Conservation (phyloP, 768 basidiomycete species). For the Suillus luteus region DNA sequence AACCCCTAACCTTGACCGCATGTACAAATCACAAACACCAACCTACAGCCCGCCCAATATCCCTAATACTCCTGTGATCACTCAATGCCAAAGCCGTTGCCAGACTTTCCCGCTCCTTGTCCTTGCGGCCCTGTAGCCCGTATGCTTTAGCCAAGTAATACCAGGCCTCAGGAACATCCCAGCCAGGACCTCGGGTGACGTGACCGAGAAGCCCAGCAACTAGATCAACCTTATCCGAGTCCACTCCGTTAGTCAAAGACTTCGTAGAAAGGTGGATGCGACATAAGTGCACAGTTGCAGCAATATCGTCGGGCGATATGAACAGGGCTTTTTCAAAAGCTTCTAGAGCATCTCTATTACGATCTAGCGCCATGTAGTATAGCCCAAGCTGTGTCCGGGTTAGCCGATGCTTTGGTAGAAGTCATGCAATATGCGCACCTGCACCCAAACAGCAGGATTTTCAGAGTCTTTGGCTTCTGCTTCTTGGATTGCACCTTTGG, state of each 20-base stretch:
- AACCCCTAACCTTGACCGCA: background rate
- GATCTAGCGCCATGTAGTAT: constrained; percentile 63
- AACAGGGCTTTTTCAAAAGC: constrained; percentile 89
- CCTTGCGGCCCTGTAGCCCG: constrained; percentile 69
- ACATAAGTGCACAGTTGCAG: constrained; percentile 78
- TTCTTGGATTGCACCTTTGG: constrained; percentile 89
- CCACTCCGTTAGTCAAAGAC: constrained; percentile 18
- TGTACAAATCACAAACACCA: constrained; percentile 54
- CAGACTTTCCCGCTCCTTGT: constrained; percentile 75
- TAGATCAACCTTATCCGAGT: constrained; percentile 64
- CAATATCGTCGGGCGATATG: constrained; percentile 74
- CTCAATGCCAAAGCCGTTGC: constrained; percentile 64
- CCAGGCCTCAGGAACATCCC: constrained; percentile 96
- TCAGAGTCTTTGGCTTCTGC: constrained; percentile 87
- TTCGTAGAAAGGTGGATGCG: constrained; percentile 60
- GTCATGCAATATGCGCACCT: constrained; percentile 51
- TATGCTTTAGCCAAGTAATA: constrained; percentile 85
- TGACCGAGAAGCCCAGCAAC: constrained; percentile 80
- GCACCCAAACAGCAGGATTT: constrained; percentile 92
- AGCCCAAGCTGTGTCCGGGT: constrained; percentile 61
- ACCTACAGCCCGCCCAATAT: constrained; percentile 62
- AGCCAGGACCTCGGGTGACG: constrained; percentile 76
- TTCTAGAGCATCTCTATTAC: constrained; percentile 64
- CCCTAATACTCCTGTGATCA: constrained; percentile 64
- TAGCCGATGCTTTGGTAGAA: constrained; percentile 4